These are phyloP conservation scores for Paramecium primaurelia DNA, from an alignment of 73 alveolate genomes.

Conservation along the genomic window DNA sequence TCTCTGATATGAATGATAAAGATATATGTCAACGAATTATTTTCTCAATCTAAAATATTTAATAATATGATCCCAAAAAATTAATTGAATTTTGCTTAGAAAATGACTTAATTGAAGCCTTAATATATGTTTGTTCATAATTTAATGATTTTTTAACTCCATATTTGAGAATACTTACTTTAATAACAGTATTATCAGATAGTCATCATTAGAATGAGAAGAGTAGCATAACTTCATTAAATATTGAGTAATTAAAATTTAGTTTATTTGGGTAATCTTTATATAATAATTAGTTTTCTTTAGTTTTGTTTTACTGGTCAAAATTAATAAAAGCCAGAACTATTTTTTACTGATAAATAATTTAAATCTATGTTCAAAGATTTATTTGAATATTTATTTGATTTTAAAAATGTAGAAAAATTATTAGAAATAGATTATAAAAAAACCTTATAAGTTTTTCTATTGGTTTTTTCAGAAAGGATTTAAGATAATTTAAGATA, in stretches of 20 bases:
- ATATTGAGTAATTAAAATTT: neutral
- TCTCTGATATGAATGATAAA: neutral
- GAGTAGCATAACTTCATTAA: neutral
- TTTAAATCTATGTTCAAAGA: neutral
- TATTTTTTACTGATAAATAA: neutral
- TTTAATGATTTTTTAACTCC: conserved; percentile 12
- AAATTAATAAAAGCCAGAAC: neutral
- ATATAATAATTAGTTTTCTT: neutral
- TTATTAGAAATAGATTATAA: neutral
- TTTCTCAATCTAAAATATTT: neutral
- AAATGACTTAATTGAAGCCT: neutral
- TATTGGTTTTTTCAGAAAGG: neutral
- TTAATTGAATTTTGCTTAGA: neutral
- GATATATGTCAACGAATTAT: neutral
- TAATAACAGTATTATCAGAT: neutral
- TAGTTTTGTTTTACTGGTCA: conserved; percentile 21
- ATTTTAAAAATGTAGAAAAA: neutral
- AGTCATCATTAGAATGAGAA: neutral
- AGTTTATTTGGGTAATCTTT: neutral
- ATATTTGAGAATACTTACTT: neutral
- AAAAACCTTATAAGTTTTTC: neutral
- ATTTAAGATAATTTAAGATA: neutral
- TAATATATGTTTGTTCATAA: neutral
- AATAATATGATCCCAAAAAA: neutral
- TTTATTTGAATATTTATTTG: conserved; percentile 17